phyloP scores from a whole-genome alignment of 176 grass and related monocot species.

The Oryza punctata region DNA sequence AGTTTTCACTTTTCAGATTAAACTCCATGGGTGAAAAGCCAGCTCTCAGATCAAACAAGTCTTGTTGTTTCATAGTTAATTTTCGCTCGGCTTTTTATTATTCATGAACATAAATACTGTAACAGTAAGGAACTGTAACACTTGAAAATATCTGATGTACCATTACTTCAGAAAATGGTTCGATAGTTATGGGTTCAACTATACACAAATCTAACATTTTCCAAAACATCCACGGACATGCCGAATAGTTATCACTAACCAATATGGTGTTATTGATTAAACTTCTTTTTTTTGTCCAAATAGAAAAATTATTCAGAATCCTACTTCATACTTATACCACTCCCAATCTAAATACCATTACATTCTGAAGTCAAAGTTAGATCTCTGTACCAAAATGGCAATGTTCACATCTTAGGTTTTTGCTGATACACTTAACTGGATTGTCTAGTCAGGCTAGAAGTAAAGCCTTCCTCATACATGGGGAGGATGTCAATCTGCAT shows the following conservation, averaged over 20 bases:
- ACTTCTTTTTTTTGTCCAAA: background rate
- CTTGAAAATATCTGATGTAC: background rate
- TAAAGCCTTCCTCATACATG: background rate
- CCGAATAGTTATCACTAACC: background rate
- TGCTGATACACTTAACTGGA: background rate
- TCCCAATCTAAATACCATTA: background rate
- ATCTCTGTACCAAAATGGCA: background rate
- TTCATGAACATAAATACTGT: background rate
- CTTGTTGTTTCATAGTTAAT: background rate
- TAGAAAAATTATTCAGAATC: background rate
- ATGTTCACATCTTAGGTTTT: background rate
- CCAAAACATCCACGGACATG: background rate
- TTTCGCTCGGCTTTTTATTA: background rate
- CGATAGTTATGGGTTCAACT: background rate
- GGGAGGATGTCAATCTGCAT: background rate
- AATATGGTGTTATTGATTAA: background rate
- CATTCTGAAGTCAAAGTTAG: background rate
- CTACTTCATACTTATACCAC: background rate
- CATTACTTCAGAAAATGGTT: too few relatives aligned
- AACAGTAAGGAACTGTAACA: slow-evolving; percentile 4
- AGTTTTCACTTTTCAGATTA: background rate
- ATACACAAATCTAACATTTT: background rate
- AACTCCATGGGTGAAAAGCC: background rate
- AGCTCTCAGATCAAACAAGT: slow-evolving; percentile 3
- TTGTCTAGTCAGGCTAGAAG: background rate